These are phyloP conservation scores for Entrophospora sp. DNA, from an alignment of 192 early-diverging fungal species.

Conservation along the genomic window DNA sequence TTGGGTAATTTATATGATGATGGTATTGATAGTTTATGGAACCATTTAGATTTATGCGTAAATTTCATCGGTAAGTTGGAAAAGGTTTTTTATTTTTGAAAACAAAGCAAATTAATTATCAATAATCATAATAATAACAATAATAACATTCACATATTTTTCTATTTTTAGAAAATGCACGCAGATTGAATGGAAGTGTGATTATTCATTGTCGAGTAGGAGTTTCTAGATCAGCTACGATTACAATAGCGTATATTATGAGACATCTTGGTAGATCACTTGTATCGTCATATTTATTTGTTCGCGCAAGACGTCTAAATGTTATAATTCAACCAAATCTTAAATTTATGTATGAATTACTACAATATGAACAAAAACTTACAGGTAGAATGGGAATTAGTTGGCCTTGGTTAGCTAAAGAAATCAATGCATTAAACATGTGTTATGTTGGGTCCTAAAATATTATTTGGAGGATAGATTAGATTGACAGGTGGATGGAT, in stretches of 20 bases:
- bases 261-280: constrained; percentile 37
- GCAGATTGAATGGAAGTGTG: constrained; percentile 24
- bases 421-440: constrained; percentile 48
- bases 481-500: no score
- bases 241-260: constrained; percentile 53
- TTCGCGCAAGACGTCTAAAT: constrained; percentile 49
- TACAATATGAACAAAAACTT: constrained; percentile 50
- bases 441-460: constrained; percentile 36
- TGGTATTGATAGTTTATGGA: constrained; percentile 48
- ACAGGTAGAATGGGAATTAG: constrained; percentile 30
- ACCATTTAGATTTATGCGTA: constrained; percentile 37
- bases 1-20: constrained; percentile 53
- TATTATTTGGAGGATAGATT: no score
- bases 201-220: constrained; percentile 55
- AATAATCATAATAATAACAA: neutral
- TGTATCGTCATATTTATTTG: constrained; percentile 45
- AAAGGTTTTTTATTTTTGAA: no score
- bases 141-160: neutral
- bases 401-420: constrained; percentile 41
- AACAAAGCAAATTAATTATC: no score
- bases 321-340: constrained; percentile 59
- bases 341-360: constrained; percentile 53
- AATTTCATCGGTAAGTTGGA: constrained; percentile 41
- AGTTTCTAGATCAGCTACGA: constrained; percentile 47
- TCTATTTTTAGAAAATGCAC: constrained; percentile 36